Evolutionary conservation across 768 basidiomycete species (phyloP).

Genomic region (Trametes villosa): DNA sequence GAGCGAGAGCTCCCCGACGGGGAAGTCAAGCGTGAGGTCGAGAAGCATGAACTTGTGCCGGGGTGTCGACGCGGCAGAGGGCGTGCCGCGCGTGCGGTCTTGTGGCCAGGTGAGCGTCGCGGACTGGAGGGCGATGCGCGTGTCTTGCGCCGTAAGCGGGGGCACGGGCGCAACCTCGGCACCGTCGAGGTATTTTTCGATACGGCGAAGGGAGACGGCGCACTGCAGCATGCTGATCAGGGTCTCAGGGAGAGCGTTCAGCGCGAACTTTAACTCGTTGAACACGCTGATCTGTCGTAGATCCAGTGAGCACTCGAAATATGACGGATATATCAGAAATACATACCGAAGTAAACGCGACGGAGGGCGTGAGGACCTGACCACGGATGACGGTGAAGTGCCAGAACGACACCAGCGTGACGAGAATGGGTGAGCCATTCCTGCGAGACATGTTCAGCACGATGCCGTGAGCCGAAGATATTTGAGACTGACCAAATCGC

Average conservation of each 20-base stretch:
- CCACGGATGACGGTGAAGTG: conserved; percentile 74
- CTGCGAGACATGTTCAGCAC: conserved; percentile 19
- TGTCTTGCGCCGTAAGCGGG: conserved; percentile 58
- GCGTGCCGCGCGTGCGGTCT: conserved; percentile 58
- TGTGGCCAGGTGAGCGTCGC: conserved; percentile 93
- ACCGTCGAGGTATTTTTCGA: conserved; percentile 84
- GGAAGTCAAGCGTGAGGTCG: conserved; percentile 81
- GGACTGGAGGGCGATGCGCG: conserved; percentile 73
- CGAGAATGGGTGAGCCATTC: conserved; percentile 52
- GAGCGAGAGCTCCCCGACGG: conserved; percentile 75
- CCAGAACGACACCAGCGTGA: conserved; percentile 55
- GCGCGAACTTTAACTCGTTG: conserved; percentile 83
- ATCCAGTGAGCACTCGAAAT: neutral
- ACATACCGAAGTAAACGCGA: conserved; percentile 69
- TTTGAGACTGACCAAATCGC: conserved; percentile 51
- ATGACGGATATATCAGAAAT: neutral
- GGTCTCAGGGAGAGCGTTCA: conserved; percentile 88
- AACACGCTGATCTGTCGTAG: conserved; percentile 62
- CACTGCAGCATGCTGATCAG: conserved; percentile 90
- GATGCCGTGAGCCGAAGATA: neutral
- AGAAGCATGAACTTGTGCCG: conserved; percentile 77
- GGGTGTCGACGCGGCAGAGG: conserved; percentile 73
- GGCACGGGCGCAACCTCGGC: conserved; percentile 71
- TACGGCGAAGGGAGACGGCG: conserved; percentile 84
- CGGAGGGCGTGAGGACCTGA: conserved; percentile 75